Evolutionary conservation across 176 grass and related monocot genomes (phyloP).

Genomic region (Oropetium thomaeum): DNA sequence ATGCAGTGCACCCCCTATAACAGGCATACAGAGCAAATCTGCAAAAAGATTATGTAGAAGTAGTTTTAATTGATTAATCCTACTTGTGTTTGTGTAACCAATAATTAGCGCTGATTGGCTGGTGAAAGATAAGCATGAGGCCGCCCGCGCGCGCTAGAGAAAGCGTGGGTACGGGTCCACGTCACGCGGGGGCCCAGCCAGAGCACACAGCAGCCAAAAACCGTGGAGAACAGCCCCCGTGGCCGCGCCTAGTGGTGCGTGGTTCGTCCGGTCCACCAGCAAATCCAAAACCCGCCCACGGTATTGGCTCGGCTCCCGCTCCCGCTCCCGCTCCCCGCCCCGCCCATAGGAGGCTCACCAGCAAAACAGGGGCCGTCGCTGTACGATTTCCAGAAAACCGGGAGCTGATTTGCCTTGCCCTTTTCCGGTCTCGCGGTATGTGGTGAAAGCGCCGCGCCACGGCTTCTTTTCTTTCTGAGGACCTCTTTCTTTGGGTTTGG

Average conservation of each 20-base stretch:
- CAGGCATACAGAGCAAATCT: too few species aligned
- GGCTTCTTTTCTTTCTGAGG: too few species aligned
- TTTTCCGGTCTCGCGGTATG: background rate
- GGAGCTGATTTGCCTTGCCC: conserved; percentile 14
- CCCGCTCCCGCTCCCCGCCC: too few species aligned
- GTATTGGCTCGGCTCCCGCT: conserved; percentile 42
- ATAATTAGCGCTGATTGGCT: background rate
- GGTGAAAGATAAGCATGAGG: background rate
- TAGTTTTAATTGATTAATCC: background rate
- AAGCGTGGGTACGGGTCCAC: background rate
- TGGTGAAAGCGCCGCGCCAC: too few species aligned
- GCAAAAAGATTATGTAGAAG: too few species aligned
- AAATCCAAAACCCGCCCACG: conserved; percentile 31
- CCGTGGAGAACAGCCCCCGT: background rate
- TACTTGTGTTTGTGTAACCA: background rate
- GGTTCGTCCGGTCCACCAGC: background rate
- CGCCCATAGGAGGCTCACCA: conserved; percentile 21
- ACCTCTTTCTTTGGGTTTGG: background rate
- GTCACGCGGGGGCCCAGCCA: background rate
- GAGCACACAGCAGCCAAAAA: background rate
- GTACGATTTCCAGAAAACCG: conserved; percentile 57
- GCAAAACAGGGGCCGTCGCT: conserved; percentile 35
- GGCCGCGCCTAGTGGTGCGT: background rate
- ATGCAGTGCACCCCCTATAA: too few species aligned
- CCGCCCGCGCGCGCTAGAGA: background rate